These are phyloP conservation scores for Wickerhamomyces rabaulensis DNA, from an alignment of 805 yeast genomes.

Conservation along the genomic window DNA sequence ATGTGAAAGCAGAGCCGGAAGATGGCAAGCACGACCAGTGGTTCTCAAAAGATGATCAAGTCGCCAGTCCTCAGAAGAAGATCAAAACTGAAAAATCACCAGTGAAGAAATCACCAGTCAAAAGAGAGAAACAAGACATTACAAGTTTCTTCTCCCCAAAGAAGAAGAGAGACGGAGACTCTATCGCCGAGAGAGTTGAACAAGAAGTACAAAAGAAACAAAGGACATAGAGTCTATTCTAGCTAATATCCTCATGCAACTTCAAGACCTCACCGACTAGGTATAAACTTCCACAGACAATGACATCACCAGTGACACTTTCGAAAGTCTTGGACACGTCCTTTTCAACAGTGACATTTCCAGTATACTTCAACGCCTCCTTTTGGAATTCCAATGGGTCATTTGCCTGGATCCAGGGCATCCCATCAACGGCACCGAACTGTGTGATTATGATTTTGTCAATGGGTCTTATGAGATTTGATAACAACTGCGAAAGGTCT, in stretches of 20 bases:
- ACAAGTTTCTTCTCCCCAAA: neutral
- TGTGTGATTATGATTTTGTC: slow-evolving; percentile 60
- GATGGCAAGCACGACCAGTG: neutral
- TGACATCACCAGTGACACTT: slow-evolving; percentile 26
- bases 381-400: slow-evolving; percentile 22
- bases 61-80: neutral
- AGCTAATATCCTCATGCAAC: slow-evolving; percentile 24
- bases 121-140: neutral
- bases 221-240: neutral
- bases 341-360: slow-evolving; percentile 22
- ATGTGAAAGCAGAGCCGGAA: neutral
- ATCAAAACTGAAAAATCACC: neutral
- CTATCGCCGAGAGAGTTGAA: neutral
- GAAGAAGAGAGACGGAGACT: neutral
- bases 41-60: neutral
- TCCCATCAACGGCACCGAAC: slow-evolving; percentile 71
- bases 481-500: slow-evolving; percentile 44
- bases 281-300: slow-evolving; percentile 70
- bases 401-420: slow-evolving; percentile 86
- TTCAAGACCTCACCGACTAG: slow-evolving; percentile 53
- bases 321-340: slow-evolving; percentile 25
- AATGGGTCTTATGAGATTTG: slow-evolving; percentile 38
- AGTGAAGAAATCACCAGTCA: neutral
- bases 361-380: slow-evolving; percentile 22
- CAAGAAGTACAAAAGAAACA: neutral